These are phyloP conservation scores for Prunus mira DNA, from an alignment of 306 rosid genomes.

Conservation along the genomic window DNA sequence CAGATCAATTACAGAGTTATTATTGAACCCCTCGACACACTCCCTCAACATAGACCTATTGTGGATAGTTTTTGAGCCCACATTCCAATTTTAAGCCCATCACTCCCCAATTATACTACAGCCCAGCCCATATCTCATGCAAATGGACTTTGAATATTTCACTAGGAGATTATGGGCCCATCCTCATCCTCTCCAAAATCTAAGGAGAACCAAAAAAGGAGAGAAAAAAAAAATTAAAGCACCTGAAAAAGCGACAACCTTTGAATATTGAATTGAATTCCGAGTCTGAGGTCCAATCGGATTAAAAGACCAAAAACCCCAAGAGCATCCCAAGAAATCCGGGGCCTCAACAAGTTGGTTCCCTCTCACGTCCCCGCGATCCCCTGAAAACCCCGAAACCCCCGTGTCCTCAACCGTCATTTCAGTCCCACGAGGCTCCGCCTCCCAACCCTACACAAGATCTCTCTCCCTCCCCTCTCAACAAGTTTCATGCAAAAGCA, in stretches of 20 bases:
- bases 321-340: background rate
- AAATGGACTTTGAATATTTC: background rate
- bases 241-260: background rate
- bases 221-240: background rate
- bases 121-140: background rate
- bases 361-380: background rate
- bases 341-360: background rate
- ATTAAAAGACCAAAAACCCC: constrained; percentile 3
- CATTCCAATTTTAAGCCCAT: background rate
- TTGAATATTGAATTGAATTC: background rate
- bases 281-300: too few relatives aligned
- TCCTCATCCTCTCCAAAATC: background rate
- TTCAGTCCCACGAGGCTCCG: background rate
- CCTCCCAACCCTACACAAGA: background rate
- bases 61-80: background rate
- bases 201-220: background rate
- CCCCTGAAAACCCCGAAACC: constrained; percentile 5
- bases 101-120: too few relatives aligned
- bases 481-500: too few relatives aligned
- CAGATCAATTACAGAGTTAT: too few relatives aligned
- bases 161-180: background rate
- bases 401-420: constrained; percentile 33
- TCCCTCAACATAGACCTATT: too few relatives aligned
- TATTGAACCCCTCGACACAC: too few relatives aligned
- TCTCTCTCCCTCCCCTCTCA: too few relatives aligned